Evolutionary conservation across 768 basidiomycete genomes (phyloP).

Genomic region (Rhodosporidiobolus odoratus): DNA sequence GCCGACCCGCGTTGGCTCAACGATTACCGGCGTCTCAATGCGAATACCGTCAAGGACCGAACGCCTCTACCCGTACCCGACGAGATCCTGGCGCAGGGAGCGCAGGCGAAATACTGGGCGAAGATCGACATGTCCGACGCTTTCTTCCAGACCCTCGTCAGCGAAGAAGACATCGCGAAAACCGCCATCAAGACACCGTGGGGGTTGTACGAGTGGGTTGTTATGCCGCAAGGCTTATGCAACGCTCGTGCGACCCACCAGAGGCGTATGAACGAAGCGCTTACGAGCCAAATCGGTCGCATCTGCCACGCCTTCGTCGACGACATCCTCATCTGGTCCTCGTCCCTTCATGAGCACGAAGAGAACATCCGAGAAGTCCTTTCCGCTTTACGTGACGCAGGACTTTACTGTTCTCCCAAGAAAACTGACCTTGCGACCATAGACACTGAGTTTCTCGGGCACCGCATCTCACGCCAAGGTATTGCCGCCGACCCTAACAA

Average conservation of each 20-base stretch:
- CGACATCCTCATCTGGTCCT: slow-evolving; percentile 51
- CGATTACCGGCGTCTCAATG: slow-evolving; percentile 13
- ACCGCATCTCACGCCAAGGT: slow-evolving; percentile 8
- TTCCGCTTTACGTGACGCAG: slow-evolving; percentile 42
- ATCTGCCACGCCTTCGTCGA: slow-evolving; percentile 42
- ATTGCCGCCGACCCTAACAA: slow-evolving; percentile 8
- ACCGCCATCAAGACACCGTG: slow-evolving; percentile 32
- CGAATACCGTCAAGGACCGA: slow-evolving; percentile 17
- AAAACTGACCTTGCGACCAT: slow-evolving; percentile 5
- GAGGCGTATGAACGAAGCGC: slow-evolving; percentile 26
- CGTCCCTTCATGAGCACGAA: slow-evolving; percentile 46
- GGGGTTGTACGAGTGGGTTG: slow-evolving; percentile 30
- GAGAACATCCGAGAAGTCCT: slow-evolving; percentile 47
- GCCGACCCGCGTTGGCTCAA: slow-evolving; percentile 19
- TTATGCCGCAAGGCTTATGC: slow-evolving; percentile 29
- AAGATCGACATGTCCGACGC: slow-evolving; percentile 32
- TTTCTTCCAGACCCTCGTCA: slow-evolving; percentile 29
- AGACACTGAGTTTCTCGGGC: slow-evolving; percentile 13
- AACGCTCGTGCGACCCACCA: slow-evolving; percentile 39
- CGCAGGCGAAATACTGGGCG: slow-evolving; percentile 10
- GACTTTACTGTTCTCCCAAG: slow-evolving; percentile 41
- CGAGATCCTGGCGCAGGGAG: slow-evolving; percentile 6
- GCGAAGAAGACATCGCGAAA: slow-evolving; percentile 29
- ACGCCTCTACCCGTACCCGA: slow-evolving; percentile 18
- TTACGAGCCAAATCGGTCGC: slow-evolving; percentile 4